Base-by-base conservation (phyloP, 257 asterid species). In the Lycium barbarum region DNA sequence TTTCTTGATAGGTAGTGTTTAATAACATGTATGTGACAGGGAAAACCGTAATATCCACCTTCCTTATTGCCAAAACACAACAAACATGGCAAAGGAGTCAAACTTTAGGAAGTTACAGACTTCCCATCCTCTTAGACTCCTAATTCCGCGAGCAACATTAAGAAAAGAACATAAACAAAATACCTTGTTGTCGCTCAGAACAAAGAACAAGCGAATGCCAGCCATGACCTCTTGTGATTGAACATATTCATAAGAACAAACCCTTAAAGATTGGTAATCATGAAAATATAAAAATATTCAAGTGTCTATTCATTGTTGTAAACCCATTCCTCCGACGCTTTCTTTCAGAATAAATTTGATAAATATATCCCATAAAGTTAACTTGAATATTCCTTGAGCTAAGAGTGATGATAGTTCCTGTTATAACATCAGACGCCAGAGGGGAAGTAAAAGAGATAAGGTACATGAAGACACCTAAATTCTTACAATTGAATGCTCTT, bases 401-500 rank as follows among this genome's bases (percentile, higher is more conserved):
- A 36, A 70, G 53, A 38, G 78, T 7, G 78, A 76, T 12, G 3
- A 76, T 51, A 51, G 63, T 47, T 76, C 62, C 82, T 79, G 36
- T 73, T 88, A 70, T 72, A 8, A 62, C 78, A 78, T 55, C 80
- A 82, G 83, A 84, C 36, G 67, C 84, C 71, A 73, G 84, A 83
- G 51, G 70, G 65, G 54, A 82, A 55, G 79, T 76, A 51, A 51
- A 76, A 51, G 47, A 26, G 62, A 83, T 22, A 26, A 66, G 20
- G 20, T 73, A 47, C 45, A 38, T 26, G 20, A 83, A 33, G 15
- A 83, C 54, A 83, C 67, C 43, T 8, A 33, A 65, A 58, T 86
- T 71, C 94, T 91, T 97, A 97, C 99, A 84, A 87, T 84, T 81
- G 92, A 88, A 87, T 85, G 94, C 58, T 97, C 99, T 85, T 89